phyloP scores from a whole-genome alignment of 371 early-diverging fungal genomes.

The Mortierella sp. region DNA sequence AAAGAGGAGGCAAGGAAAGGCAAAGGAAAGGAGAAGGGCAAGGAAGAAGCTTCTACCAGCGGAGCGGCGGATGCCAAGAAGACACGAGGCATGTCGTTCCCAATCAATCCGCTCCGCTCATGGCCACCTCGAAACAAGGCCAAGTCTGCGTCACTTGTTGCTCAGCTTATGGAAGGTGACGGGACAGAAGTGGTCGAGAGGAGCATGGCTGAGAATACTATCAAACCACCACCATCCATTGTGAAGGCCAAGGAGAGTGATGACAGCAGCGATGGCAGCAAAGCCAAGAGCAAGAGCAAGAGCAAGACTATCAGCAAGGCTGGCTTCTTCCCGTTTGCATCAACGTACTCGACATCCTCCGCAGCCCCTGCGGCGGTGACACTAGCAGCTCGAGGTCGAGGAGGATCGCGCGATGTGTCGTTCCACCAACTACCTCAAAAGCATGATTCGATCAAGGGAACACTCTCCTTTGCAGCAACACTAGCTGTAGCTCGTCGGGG shows the following conservation, averaged over 20 bases:
- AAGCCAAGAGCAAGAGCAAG: not conserved
- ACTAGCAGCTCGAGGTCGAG: slow-evolving; percentile 13
- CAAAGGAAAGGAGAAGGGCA: not conserved
- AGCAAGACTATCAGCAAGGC: slow-evolving; percentile 13
- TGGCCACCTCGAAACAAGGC: slow-evolving; percentile 19
- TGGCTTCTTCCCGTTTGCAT: not conserved
- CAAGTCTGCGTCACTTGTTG: slow-evolving; percentile 12
- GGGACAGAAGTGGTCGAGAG: not conserved
- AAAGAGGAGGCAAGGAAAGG: not conserved
- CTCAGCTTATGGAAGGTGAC: slow-evolving; percentile 3
- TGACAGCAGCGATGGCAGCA: too few species aligned
- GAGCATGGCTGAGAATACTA: not conserved
- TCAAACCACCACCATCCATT: not conserved
- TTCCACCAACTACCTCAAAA: slow-evolving; percentile 9
- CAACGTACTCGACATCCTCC: slow-evolving; percentile 2
- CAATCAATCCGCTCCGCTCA: slow-evolving; percentile 5
- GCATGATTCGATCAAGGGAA: slow-evolving; percentile 9
- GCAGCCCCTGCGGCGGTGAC: slow-evolving; percentile 20
- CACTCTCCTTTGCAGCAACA: slow-evolving; percentile 36
- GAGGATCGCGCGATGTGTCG: slow-evolving; percentile 2
- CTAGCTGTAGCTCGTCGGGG: slow-evolving; percentile 31
- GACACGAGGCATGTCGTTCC: not conserved
- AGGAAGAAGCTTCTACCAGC: not conserved
- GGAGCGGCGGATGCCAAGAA: not conserved
- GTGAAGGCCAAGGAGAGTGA: not conserved